A percentile compares a stretch with the other conserved stretches of the same genome.
Evolutionary conservation across 805 yeast genomes (phyloP).

Genomic region (Blastobotrys americana): DNA sequence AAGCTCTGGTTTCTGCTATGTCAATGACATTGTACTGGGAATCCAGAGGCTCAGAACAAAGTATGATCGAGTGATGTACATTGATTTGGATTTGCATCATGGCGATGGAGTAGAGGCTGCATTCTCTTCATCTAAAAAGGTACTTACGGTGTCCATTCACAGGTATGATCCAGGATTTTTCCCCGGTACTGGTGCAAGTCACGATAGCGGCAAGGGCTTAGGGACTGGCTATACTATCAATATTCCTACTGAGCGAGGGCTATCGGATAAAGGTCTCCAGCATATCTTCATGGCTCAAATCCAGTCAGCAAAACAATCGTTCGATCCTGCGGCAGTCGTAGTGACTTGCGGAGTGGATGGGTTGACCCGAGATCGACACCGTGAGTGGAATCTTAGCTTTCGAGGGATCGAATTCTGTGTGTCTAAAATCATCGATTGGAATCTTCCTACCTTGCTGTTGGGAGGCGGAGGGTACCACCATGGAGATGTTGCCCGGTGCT

Average conservation of each 20-base stretch:
- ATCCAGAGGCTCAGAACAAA: slow-evolving; percentile 42
- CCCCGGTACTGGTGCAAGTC: slow-evolving; percentile 58
- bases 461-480: slow-evolving; percentile 80
- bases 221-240: slow-evolving; percentile 39
- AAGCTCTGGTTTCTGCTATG: slow-evolving; percentile 68
- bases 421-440: slow-evolving; percentile 23
- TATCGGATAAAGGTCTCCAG: slow-evolving; percentile 40
- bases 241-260: slow-evolving; percentile 52
- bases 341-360: slow-evolving; percentile 75
- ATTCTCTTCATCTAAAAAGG: slow-evolving; percentile 47
- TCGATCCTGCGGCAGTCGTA: slow-evolving; percentile 47
- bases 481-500: slow-evolving; percentile 53
- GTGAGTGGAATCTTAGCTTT: slow-evolving; percentile 64
- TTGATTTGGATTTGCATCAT: slow-evolving; percentile 72
- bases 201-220: slow-evolving; percentile 33
- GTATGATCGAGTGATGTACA: slow-evolving; percentile 45
- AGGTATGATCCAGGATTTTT: slow-evolving; percentile 59
- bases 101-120: slow-evolving; percentile 76
- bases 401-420: slow-evolving; percentile 40
- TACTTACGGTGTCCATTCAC: slow-evolving; percentile 58
- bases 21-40: slow-evolving; percentile 59
- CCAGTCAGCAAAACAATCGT: slow-evolving; percentile 34
- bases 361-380: slow-evolving; percentile 51
- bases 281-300: slow-evolving; percentile 38
- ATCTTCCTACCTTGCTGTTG: slow-evolving; percentile 40